These are phyloP conservation scores for Cordyceps cicadae DNA, from an alignment of 2,329 filamentous ascomycete species.

Conservation along the genomic window DNA sequence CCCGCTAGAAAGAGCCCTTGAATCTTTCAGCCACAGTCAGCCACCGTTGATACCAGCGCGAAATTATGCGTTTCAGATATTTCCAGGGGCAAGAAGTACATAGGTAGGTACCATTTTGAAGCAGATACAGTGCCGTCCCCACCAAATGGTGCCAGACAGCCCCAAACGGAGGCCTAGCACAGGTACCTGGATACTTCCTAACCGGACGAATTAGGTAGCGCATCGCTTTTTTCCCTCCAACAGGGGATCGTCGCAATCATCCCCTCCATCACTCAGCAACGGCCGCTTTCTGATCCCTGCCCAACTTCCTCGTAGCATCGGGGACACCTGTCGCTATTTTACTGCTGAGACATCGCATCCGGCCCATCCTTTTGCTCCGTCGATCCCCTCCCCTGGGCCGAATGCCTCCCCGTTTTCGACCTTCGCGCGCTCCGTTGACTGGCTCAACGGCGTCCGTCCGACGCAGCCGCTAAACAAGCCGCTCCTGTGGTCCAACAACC, in stretches of 20 bases:
- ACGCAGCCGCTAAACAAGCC: slow-evolving; percentile 5
- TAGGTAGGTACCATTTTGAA: too few relatives aligned
- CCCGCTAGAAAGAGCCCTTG: background rate
- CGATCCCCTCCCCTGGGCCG: background rate
- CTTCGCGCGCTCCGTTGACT: slow-evolving; percentile 9
- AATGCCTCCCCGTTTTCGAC: slow-evolving; percentile 5
- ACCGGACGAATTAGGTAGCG: background rate
- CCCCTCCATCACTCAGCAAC: background rate
- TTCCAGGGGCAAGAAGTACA: background rate
- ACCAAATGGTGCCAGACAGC: background rate
- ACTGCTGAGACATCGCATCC: too few relatives aligned
- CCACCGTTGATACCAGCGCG: background rate
- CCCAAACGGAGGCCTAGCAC: background rate
- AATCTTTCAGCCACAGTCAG: background rate
- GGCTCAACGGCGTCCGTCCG: slow-evolving; percentile 10
- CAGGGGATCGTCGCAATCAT: background rate
- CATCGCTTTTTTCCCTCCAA: background rate
- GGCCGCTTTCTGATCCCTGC: background rate
- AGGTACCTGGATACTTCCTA: background rate
- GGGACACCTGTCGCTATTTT: background rate
- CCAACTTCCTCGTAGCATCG: background rate
- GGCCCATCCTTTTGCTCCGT: background rate
- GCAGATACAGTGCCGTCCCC: background rate
- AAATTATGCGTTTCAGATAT: background rate
- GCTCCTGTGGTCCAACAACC: background rate